A percentile compares a stretch with the other conserved stretches of the same genome.
Conservation (phyloP, 345 rosid genomes). For the Pistacia integerrima region DNA sequence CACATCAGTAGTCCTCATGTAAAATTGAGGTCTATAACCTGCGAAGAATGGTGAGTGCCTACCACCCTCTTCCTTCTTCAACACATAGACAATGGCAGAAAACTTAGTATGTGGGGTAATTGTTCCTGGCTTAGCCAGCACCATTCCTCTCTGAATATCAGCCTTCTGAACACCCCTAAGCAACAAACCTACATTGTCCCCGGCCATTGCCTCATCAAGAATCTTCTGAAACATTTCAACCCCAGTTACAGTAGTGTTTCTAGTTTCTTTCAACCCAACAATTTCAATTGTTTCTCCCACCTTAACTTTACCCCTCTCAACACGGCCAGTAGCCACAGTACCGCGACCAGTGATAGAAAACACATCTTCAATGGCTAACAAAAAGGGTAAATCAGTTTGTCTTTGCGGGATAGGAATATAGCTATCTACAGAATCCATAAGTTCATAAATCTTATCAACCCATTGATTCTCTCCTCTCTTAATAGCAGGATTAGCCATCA, state of each 20-base stretch:
- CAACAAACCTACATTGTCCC: constrained; percentile 89
- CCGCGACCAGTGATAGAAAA: constrained; percentile 94
- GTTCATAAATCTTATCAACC: constrained; percentile 91
- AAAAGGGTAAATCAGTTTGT: constrained; percentile 81
- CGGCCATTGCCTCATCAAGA: constrained; percentile 87
- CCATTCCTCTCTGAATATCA: constrained; percentile 97
- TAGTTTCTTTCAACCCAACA: constrained; percentile 86
- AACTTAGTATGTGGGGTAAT: constrained; percentile 85
- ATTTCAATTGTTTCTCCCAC: constrained; percentile 78
- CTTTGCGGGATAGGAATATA: constrained; percentile 85
- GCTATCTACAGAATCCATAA: constrained; percentile 86
- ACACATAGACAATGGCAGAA: constrained; percentile 71
- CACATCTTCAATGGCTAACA: constrained; percentile 89
- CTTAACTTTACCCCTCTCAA: constrained; percentile 80
- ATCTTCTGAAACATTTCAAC: constrained; percentile 93
- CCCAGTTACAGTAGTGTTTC: constrained; percentile 71
- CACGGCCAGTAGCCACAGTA: constrained; percentile 86
- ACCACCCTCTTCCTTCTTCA: constrained; percentile 99
- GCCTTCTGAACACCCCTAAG: constrained; percentile 86
- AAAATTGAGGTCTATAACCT: constrained; percentile 90
- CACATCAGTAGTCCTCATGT: constrained; percentile 97
- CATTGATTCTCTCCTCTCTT: constrained; percentile 81
- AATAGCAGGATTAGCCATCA: constrained; percentile 63
- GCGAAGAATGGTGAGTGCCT: constrained; percentile 91
- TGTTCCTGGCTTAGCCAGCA: constrained; percentile 81